These are phyloP conservation scores for Scenedesmus sp. DNA, from an alignment of 163 green algal species.

Conservation along the genomic window DNA sequence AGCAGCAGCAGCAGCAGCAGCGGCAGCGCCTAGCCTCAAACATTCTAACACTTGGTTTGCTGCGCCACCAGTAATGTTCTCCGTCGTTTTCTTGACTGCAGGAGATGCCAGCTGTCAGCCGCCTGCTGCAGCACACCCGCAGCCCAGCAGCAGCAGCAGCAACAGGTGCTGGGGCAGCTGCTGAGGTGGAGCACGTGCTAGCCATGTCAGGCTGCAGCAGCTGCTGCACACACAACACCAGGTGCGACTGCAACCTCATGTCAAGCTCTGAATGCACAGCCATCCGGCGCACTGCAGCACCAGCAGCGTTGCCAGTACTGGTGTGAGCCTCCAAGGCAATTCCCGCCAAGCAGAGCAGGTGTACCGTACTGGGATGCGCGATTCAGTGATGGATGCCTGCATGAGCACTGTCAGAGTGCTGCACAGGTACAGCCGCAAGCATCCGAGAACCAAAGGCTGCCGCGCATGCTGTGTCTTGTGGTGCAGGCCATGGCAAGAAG, in stretches of 20 bases:
- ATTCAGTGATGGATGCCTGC: not conserved
- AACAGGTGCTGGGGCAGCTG: slow-evolving; percentile 8
- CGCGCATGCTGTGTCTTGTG: not conserved
- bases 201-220: slow-evolving; percentile 8
- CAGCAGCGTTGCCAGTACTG: not conserved
- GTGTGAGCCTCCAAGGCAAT: not conserved
- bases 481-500: not conserved
- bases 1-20: too few species aligned
- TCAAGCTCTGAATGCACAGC: not conserved
- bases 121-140: not conserved
- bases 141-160: not conserved
- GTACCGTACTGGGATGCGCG: not conserved
- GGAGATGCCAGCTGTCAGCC: not conserved
- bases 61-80: not conserved
- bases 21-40: not conserved
- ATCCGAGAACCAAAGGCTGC: not conserved
- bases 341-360: not conserved
- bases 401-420: not conserved
- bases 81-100: not conserved
- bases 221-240: slow-evolving; percentile 22
- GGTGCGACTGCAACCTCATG: not conserved
- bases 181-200: not conserved
- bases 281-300: not conserved
- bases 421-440: not conserved
- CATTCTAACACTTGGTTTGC: not conserved